A percentile compares a stretch with the other conserved stretches of the same genome.
These are phyloP conservation scores for Aspergillus felis DNA, from an alignment of 2,329 filamentous ascomycete genomes.

Conservation along the genomic window DNA sequence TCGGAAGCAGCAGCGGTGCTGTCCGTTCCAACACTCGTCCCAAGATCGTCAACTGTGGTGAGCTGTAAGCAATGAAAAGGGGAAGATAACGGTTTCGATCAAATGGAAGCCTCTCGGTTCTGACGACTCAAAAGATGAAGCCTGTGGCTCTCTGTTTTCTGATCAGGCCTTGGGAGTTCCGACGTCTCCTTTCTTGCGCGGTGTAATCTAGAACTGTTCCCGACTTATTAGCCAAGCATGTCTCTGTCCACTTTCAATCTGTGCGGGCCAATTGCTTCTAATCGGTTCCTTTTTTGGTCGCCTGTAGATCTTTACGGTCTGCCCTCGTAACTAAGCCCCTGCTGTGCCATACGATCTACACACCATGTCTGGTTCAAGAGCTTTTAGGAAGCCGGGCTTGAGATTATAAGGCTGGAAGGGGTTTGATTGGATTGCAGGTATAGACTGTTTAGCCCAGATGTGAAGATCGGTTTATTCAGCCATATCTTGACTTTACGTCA, in stretches of 20 bases:
- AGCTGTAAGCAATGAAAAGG: constrained; percentile 33
- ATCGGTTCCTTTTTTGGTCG: constrained; percentile 4
- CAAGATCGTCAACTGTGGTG: constrained; percentile 51
- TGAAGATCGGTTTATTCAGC: background rate
- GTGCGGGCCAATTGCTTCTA: background rate
- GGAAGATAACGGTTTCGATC: constrained; percentile 3
- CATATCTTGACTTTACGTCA: background rate
- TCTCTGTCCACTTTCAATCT: background rate
- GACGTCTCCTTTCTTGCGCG: constrained; percentile 13
- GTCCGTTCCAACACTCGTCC: constrained; percentile 52
- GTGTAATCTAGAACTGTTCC: constrained; percentile 30
- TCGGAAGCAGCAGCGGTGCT: constrained; percentile 52
- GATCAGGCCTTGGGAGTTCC: constrained; percentile 8
- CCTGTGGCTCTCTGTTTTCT: constrained; percentile 9
- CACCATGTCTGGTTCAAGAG: too few species aligned
- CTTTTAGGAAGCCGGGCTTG: too few species aligned
- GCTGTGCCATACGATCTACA: too few species aligned
- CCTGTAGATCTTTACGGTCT: background rate
- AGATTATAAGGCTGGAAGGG: too few species aligned
- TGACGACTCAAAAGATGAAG: constrained; percentile 2
- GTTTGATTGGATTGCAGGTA: too few species aligned
- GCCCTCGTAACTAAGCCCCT: too few species aligned
- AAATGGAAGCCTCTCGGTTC: background rate
- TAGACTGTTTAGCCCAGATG: too few species aligned
- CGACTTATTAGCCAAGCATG: constrained; percentile 13